Evolutionary conservation across 2,329 filamentous ascomycete species (phyloP), one percentile per base, ranked within the genome.

Genomic region (Dothideomycetes sp.): DNA sequence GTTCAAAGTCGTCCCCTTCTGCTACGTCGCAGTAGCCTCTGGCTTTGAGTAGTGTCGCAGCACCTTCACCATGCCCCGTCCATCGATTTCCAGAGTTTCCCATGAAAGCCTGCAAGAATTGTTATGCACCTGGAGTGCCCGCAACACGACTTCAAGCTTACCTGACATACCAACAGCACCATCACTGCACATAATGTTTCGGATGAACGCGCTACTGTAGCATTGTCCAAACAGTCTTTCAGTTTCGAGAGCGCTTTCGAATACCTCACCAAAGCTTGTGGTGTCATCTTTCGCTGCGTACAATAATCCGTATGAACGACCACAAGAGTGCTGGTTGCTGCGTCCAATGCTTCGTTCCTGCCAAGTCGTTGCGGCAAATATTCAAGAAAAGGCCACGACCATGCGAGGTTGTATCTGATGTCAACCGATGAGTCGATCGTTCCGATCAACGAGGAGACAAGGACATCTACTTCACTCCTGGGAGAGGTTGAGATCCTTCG

Each of bases 81-180:
- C 31, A 11, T 23, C 34, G 18, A 39, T 39, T 15, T 33, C 30
- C 13, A 25, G 34, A 15, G 20, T 29, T 6, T 10, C 32, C 30
- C 27, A 33, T 11, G 28, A 39, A 23, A 28, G 15, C 24, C 16
- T 25, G 22, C n/a, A 38, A 20, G 9, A 15, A 34, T 15, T n/a
- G 11, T 10, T 18, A n/a, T 33, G n/a, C 11, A 17, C 4, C 4
- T 24, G 19, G n/a, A 13, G 3, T 22, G 9, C 5, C 4, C 3
- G 4, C 4, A 17, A 6, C 7, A 6, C 18, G 18, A 4, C 12
- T 5, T 31, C 7, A 16, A 11, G 19, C 43, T 33, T 6, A 44
- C 42, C 35, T 44, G 34, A 15, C 38, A 36, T 4, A 39, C 34
- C 3, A 44, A 18, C 7, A 44, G 29, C 42, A 44, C 22, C 42